phyloP scores from a whole-genome alignment of 805 yeast genomes.

The Yamadazyma endophytica region DNA sequence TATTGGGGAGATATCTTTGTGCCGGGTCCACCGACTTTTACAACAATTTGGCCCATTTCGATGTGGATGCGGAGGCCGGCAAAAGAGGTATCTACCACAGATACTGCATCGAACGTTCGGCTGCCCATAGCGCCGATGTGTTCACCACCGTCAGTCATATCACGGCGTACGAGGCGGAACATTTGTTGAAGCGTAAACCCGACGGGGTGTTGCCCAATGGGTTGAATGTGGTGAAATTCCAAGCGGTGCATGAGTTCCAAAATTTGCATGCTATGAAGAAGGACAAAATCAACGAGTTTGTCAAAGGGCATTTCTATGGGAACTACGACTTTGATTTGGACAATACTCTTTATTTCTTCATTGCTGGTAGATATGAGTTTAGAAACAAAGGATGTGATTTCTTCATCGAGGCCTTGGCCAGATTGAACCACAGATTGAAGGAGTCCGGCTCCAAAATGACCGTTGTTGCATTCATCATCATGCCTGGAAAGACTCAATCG shows the following conservation, averaged over 20 bases:
- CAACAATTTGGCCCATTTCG: conserved; percentile 82
- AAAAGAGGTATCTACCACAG: conserved; percentile 96
- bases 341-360: conserved; percentile 90
- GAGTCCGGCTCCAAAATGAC: conserved; percentile 80
- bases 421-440: conserved; percentile 85
- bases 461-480: conserved; percentile 93
- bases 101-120: conserved; percentile 94
- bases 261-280: conserved; percentile 90
- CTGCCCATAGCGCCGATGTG: conserved; percentile 93
- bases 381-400: conserved; percentile 96
- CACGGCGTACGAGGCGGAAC: conserved; percentile 95
- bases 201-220: conserved; percentile 98
- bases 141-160: conserved; percentile 96
- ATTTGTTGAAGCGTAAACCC: conserved; percentile 88
- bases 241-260: conserved; percentile 97
- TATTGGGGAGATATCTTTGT: conserved; percentile 90
- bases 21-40: conserved; percentile 96
- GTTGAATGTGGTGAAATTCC: conserved; percentile 89
- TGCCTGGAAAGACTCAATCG: conserved; percentile 95
- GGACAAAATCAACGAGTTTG: conserved; percentile 88
- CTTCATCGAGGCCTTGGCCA: conserved; percentile 87
- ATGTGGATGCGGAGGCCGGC: conserved; percentile 97
- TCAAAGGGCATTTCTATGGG: conserved; percentile 96
- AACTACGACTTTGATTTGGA: conserved; percentile 92
- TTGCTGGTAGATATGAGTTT: conserved; percentile 95